Evolutionary conservation across 495 filamentous ascomycete genomes (phyloP).

Genomic region (Xeromyces bisporus): DNA sequence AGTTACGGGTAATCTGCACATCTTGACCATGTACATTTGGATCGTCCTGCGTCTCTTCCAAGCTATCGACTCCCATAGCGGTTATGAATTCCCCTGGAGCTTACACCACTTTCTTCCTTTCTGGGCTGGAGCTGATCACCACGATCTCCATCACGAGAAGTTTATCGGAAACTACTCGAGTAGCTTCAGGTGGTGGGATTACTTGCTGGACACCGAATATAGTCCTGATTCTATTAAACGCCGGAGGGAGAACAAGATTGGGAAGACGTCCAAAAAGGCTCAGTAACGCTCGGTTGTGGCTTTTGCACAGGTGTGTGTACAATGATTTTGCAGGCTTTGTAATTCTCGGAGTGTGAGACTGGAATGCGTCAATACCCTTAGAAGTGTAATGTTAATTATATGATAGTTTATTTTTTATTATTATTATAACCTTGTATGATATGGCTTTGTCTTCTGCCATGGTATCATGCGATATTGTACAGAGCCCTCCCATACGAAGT

Average conservation of each 20-base stretch:
- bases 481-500: no score
- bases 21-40: constrained; percentile 96
- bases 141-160: constrained; percentile 90
- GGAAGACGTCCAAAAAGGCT: constrained; percentile 41
- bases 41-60: constrained; percentile 87
- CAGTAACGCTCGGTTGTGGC: no score
- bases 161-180: constrained; percentile 97
- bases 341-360: no score
- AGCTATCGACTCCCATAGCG: constrained; percentile 92
- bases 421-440: no score
- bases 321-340: no score
- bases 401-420: no score
- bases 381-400: no score
- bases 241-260: constrained; percentile 63
- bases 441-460: no score
- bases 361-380: no score
- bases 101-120: constrained; percentile 90
- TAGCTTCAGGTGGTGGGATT: constrained; percentile 99
- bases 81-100: constrained; percentile 96
- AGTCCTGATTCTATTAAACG: constrained; percentile 72
- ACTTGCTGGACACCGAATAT: constrained; percentile 79
- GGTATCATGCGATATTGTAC: no score
- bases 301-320: neutral
- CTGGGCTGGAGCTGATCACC: constrained; percentile 95
- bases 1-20: constrained; percentile 71